Percentiles rank a stretch among this genome's conserved stretches.
These are phyloP conservation scores for Vigna reflexopilosa DNA, from an alignment of 306 rosid genomes.

Conservation along the genomic window DNA sequence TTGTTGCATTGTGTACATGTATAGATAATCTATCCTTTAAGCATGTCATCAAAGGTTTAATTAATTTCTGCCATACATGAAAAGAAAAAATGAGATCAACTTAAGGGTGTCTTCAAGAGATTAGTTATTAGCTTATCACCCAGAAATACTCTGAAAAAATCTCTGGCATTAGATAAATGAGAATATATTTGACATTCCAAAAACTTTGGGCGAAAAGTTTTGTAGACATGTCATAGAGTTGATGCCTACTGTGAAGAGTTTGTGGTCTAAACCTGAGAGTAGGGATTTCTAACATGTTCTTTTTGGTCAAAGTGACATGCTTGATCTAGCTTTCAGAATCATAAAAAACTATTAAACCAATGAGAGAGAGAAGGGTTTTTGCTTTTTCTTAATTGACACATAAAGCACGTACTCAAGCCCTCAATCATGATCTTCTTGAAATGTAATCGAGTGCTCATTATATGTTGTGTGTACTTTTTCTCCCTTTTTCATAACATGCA, in stretches of 20 bases:
- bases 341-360: neutral
- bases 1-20: neutral
- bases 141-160: no score
- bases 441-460: neutral
- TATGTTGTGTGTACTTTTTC: neutral
- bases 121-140: no score
- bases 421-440: conserved; percentile 1
- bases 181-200: neutral
- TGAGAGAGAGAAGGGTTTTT: neutral
- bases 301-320: neutral
- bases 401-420: neutral
- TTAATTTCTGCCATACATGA: no score
- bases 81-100: neutral
- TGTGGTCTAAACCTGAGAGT: neutral
- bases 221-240: neutral
- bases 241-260: conserved; percentile 10
- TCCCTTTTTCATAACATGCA: neutral
- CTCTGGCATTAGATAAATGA: neutral
- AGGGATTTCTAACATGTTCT: neutral
- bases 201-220: neutral
- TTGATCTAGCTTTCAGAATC: conserved; percentile 9
- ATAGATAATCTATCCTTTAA: no score
- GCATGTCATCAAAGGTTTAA: no score
- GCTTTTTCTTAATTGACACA: neutral
- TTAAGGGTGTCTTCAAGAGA: no score